Percentiles rank a stretch among this genome's conserved stretches.
phyloP scores from a whole-genome alignment of 2,329 filamentous ascomycete species.

The Monosporascus sp. region DNA sequence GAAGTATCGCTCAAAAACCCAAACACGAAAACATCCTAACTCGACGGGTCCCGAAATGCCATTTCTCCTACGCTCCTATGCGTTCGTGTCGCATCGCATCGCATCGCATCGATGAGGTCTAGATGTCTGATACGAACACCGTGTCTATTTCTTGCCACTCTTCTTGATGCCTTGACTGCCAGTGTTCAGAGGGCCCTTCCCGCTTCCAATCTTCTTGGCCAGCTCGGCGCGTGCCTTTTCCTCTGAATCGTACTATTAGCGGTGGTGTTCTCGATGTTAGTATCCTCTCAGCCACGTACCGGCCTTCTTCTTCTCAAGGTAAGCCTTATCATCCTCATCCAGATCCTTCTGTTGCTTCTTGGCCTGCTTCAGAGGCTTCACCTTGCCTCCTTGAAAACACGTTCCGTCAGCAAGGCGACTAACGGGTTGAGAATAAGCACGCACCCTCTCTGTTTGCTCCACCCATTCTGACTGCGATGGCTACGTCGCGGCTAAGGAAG shows the following conservation, averaged over 20 bases:
- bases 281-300: slow-evolving; percentile 50
- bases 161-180: slow-evolving; percentile 93
- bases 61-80: slow-evolving; percentile 9
- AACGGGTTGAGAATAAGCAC: slow-evolving; percentile 9
- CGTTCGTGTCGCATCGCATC: slow-evolving; percentile 10
- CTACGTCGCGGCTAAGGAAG: slow-evolving; percentile 5
- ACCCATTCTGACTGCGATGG: slow-evolving; percentile 48
- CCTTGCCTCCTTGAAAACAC: slow-evolving; percentile 62
- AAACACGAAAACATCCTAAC: background rate
- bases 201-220: slow-evolving; percentile 67
- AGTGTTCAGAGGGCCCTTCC: slow-evolving; percentile 83
- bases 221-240: slow-evolving; percentile 82
- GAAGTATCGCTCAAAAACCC: slow-evolving; percentile 11
- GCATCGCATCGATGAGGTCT: slow-evolving; percentile 14
- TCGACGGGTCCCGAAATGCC: too few relatives aligned
- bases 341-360: slow-evolving; percentile 82
- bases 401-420: slow-evolving; percentile 3
- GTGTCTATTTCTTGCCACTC: slow-evolving; percentile 84
- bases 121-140: slow-evolving; percentile 8
- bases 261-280: background rate
- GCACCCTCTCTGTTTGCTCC: slow-evolving; percentile 62
- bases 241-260: slow-evolving; percentile 41
- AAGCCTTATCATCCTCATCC: slow-evolving; percentile 82
- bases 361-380: slow-evolving; percentile 77
- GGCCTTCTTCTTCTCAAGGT: slow-evolving; percentile 75